phyloP scores from a whole-genome alignment of 139 green algal species.

The Tetratostichococcus sp. region DNA sequence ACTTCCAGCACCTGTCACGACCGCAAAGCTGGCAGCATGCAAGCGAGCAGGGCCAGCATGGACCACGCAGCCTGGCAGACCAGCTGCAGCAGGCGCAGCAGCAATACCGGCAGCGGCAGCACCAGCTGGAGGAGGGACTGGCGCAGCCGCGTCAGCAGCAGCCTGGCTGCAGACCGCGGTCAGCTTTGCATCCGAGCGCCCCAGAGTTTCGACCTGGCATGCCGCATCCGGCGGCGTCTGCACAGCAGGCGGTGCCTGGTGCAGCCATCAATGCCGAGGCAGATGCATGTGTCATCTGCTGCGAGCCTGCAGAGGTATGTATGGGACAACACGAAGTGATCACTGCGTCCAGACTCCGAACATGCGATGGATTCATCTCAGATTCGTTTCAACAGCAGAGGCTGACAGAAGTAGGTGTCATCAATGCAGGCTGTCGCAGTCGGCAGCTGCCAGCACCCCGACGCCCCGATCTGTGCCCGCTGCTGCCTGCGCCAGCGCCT shows the following conservation, averaged over 20 bases:
- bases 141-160: no score
- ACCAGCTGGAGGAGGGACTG: neutral
- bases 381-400: no score
- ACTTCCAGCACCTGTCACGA: no score
- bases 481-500: slow-evolving; percentile 63
- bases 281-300: neutral
- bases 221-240: no score
- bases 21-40: no score
- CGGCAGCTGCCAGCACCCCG: slow-evolving; percentile 1
- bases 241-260: no score
- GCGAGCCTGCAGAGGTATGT: neutral
- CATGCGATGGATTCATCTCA: no score
- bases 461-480: neutral
- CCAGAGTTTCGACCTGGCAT: neutral
- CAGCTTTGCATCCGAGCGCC: neutral
- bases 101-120: neutral
- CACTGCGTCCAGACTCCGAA: no score
- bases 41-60: no score
- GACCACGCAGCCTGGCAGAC: neutral
- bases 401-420: no score
- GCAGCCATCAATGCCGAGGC: neutral
- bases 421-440: slow-evolving; percentile 2
- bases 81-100: neutral
- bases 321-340: no score
- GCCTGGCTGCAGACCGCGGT: no score